phyloP scores from a whole-genome alignment of 2,329 filamentous ascomycete genomes.

The Myotisia sp. region DNA sequence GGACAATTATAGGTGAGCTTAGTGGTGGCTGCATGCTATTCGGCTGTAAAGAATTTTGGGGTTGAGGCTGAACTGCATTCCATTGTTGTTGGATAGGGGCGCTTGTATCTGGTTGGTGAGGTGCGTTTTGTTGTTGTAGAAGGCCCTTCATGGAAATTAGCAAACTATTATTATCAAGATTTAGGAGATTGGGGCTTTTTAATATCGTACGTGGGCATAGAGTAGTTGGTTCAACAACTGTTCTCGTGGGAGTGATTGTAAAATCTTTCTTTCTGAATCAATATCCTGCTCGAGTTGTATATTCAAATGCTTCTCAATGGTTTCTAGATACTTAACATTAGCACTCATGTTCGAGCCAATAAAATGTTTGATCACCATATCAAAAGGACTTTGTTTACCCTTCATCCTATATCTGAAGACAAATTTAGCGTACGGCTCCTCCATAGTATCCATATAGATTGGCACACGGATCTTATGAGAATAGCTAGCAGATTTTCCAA shows the following conservation, averaged over 20 bases:
- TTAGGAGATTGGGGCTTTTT: too few relatives aligned
- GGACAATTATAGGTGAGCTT: too few relatives aligned
- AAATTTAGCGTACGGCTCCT: conserved; percentile 22
- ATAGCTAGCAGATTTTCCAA: conserved; percentile 18
- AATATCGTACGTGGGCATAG: conserved; percentile 10
- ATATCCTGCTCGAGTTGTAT: conserved; percentile 11
- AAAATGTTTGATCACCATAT: too few relatives aligned
- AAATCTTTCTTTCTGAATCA: conserved; percentile 12
- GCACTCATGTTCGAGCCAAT: too few relatives aligned
- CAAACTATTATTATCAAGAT: too few relatives aligned
- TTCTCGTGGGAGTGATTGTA: conserved; percentile 12
- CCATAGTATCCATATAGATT: conserved; percentile 18
- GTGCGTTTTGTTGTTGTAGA: too few relatives aligned
- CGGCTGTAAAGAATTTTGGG: too few relatives aligned
- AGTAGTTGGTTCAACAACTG: conserved; percentile 15
- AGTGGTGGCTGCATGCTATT: too few relatives aligned
- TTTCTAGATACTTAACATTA: conserved; percentile 9
- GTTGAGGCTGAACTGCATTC: too few relatives aligned
- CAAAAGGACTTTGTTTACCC: conserved; percentile 5
- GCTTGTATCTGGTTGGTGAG: too few relatives aligned
- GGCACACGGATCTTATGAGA: conserved; percentile 18
- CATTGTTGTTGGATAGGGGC: too few relatives aligned
- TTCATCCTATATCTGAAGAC: conserved; percentile 20
- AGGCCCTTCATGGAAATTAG: too few relatives aligned
- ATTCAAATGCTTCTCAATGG: conserved; percentile 11